Evolutionary conservation across 2,329 filamentous ascomycete genomes (phyloP), one percentile per base, ranked within the genome.

Genomic region (Fusarium euwallaceae): DNA sequence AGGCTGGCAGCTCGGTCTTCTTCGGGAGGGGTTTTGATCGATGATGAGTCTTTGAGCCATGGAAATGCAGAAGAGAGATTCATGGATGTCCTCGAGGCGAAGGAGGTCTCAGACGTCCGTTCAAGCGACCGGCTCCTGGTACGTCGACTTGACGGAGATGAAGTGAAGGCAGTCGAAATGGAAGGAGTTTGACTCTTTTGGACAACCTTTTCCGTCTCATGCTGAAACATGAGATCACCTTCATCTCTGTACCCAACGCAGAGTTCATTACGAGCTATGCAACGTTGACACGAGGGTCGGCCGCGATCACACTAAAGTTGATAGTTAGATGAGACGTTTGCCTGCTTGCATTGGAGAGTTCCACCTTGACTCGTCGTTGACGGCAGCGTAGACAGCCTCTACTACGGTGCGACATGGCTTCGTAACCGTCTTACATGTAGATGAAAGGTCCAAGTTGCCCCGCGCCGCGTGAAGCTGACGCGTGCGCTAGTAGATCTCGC

Each of bases 231-330:
- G 20, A 84, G 74, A n/a, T 80, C 79, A 9, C 75, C 67, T 32
- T 84, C 81, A 22, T 85, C 83, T 34, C 82, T 77, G 69, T 84
- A 85, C 12, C 82, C 82, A 32, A 81, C 79, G 62, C 84, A 85
- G 10, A 81, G 60, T 64, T 84, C 83, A 37, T 80, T 78, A 48
- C 82, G 83, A 17, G 79, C 76, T 48, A 84, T 70, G 53, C 83
- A 85, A 37, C 82, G 82, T 36, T 80, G 78, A 39, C 83, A 85
- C 3, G 78, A 77, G 8, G 83, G 83, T 3, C 78, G 79, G 2
- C 77, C 76, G 39, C 82, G 72, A 59, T 85, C 83, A 53, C 82
- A 84, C 72, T 76, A 37, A 24, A 3, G 11, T 22, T 34, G 12
- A 20, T 17, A 2, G 55, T 51, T 6, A 71, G 56, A 39, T 24